These are phyloP conservation scores for Rhizopus microsporus DNA, from an alignment of 371 early-diverging fungal species.

Conservation along the genomic window DNA sequence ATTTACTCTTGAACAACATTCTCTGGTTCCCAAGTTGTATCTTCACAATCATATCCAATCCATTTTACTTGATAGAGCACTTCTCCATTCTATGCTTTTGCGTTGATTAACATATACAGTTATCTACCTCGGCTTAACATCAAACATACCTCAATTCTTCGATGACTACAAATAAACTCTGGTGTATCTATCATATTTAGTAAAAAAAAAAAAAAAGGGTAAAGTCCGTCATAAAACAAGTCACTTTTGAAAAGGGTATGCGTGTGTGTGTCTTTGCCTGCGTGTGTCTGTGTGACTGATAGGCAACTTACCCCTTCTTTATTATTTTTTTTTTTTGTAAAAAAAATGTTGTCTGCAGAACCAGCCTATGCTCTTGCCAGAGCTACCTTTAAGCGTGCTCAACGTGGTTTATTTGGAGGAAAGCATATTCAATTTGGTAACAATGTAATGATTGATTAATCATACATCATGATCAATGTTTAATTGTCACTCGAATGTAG, in stretches of 20 bases:
- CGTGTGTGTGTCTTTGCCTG: background rate
- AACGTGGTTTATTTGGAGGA: constrained; percentile 69
- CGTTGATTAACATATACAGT: background rate
- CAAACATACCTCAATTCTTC: constrained; percentile 8
- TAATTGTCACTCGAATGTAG: constrained; percentile 16
- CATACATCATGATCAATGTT: background rate
- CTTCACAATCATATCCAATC: constrained; percentile 24
- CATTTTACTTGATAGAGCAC: constrained; percentile 23
- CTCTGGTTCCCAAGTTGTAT: constrained; percentile 27
- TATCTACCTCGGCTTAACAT: background rate
- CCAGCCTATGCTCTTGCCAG: constrained; percentile 54
- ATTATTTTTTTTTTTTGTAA: constrained; percentile 9
- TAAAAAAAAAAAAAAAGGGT: constrained; percentile 1
- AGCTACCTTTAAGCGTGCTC: constrained; percentile 62
- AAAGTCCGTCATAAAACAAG: background rate
- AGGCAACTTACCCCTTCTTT: constrained; percentile 1
- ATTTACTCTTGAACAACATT: constrained; percentile 8
- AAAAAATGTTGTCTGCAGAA: constrained; percentile 45
- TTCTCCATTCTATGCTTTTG: constrained; percentile 17
- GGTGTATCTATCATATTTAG: constrained; percentile 17
- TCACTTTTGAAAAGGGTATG: background rate
- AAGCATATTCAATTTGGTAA: constrained; percentile 78
- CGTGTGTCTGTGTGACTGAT: background rate
- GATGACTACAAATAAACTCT: constrained; percentile 19
- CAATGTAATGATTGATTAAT: constrained; percentile 49